Base-by-base conservation (phyloP, 2,329 filamentous ascomycete species). In the Ramichloridium luteum region DNA sequence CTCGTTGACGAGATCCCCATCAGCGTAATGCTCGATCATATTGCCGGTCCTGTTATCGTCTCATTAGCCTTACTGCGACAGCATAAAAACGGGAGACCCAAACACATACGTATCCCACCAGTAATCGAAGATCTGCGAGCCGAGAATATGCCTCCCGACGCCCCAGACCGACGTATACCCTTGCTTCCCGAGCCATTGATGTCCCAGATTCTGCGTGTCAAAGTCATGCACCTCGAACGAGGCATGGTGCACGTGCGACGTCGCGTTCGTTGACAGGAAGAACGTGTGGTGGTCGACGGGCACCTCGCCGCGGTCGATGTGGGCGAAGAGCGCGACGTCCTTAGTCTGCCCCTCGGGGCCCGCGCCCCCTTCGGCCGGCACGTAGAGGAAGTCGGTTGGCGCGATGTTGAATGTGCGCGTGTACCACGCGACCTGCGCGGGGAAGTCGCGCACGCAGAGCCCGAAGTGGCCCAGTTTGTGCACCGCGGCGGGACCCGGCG, bases 171-270 rank as follows among this genome's bases (percentile, higher is more conserved):
- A 69, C 45, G 64, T 65, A 49, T 78, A 78, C 2, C 70, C 71
- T 51, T 74, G 70, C 39, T 70, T 58, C 2, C 61, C 61, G 39
- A 83, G 57, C 72, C 74, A 12, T 31, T 22, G 68, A 54, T 83
- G 78, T 1, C 78, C 78, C 3, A 82, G 59, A 17, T 72, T 62
- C 59, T 82, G 77, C 4, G 72, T 70, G 48, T 83, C 77, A 45
- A 77, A 79, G 51, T 82, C 76, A 44, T 78, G 70, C 4, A 78
- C 75, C 55, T 82, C 78, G 42, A 77, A 82, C 2, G 66, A 72
- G 12, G 68, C 70, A 55, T 82, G 78, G 49, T 82, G 77, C 2
- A 80, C 67, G 48, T 76, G 72, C 13, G 31, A 30, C 18, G 43
- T 49, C 0, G 48, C 44, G 13, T 59, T 56, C 33, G 46, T 41